A percentile compares a stretch with the other conserved stretches of the same genome.
Evolutionary conservation across 2,329 filamentous ascomycete species (phyloP).

Genomic region (Fusarium sacchari): DNA sequence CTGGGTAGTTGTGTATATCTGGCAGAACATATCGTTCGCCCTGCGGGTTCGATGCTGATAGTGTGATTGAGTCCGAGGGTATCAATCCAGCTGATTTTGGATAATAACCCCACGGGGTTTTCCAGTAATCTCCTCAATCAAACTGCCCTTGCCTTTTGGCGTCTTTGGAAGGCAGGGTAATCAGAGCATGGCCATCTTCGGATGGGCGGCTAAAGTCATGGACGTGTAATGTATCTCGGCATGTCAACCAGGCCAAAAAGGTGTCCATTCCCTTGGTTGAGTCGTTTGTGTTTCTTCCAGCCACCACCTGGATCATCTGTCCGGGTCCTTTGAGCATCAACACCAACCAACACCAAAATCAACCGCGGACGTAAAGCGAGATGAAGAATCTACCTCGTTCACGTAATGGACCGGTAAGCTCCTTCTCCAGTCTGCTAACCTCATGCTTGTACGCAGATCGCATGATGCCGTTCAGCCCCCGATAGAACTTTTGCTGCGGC

Average conservation of each 20-base stretch:
- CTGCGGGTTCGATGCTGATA: background rate
- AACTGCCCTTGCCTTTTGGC: background rate
- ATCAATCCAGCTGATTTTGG: background rate
- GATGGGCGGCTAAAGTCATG: no score
- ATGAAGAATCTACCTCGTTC: no score
- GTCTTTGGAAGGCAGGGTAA: no score
- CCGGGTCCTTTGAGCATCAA: background rate
- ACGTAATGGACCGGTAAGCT: background rate
- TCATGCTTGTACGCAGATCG: no score
- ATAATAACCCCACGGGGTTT: background rate
- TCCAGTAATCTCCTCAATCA: background rate
- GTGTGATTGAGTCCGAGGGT: background rate
- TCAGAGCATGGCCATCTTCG: no score
- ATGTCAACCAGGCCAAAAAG: no score
- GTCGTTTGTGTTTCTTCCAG: background rate
- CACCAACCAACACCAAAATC: no score
- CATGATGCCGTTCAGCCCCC: rapidly evolving
- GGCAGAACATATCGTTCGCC: background rate
- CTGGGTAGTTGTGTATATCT: background rate
- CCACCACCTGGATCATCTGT: background rate
- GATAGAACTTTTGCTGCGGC: background rate
- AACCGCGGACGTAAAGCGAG: no score
- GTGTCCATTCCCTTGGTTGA: background rate
- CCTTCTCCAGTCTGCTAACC: background rate
- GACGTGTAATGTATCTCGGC: no score